Base-by-base conservation (phyloP, 768 basidiomycete genomes). In the Leccinum variicolor region DNA sequence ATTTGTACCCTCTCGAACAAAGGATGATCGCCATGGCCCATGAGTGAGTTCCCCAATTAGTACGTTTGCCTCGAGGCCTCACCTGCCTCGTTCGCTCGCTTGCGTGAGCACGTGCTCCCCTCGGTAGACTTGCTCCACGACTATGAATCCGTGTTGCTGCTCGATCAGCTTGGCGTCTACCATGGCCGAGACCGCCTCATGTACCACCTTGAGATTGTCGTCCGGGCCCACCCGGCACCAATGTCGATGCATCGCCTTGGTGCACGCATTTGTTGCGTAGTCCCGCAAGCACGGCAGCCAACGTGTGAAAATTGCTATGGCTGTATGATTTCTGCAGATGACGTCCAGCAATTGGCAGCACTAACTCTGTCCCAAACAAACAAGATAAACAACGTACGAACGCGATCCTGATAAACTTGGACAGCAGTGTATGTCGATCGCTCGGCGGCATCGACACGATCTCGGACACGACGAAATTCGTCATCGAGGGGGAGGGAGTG, bases 351-450 rank as follows among this genome's bases (percentile, higher is more conserved):
- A n/a, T 15, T 23, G 23, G 23, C 39, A 41, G 26, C 26, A 48
- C 45, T 15, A 36, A 33, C 15, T 36, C 34, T 36, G 1, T 36
- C 13, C 50, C 11, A 21, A n/a, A 7, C 34, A 19, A 5, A 14
- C 15, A 53, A 49, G 26, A 28, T 5, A 36, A 36, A 52, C 33
- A 31, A 58, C 87, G 69, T 62, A 93, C 92, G 80, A 85, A 92
- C 39, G 94, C 94, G 55, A 96, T 76, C 43, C 91, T 85, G 59
- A 95, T 85, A 69, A 96, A 88, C 74, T 93, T 94, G 57, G 75
- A 76, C 50, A 91, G 82, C 25, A 97, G 74, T 48, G 78, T 60
- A 34, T 79, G 80, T 19, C 94, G 80, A 54, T 91, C 85, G 54
- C 71, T 72, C 6, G 85, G 86, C 9, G 80, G 80, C 1, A 92